Base-by-base conservation (phyloP, 768 basidiomycete genomes). In the Rhodotorula taiwanensis region DNA sequence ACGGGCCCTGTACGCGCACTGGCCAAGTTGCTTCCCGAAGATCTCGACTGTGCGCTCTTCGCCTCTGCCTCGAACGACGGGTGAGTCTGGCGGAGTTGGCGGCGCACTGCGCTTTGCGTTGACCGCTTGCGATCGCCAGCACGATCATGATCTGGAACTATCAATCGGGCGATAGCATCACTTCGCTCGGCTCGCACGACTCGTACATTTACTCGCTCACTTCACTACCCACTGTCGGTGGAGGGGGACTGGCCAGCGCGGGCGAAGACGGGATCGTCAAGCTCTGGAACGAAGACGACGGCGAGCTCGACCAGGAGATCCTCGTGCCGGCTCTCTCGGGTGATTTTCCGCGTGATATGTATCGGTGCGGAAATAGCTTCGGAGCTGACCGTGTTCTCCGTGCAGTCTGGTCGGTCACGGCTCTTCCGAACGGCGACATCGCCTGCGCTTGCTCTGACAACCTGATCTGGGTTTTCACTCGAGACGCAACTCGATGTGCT, bases 51-150 rank as follows among this genome's bases (percentile, higher is more conserved):
- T 4, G 27, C 34, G 65, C 89, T 91, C 10, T 99, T 99, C 74
- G 94, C 88, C 44, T 93, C 90, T 30, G 92, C 89, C 70, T 89
- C 88, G 20, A 97, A 98, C 71, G 94, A 98, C 75, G 87, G 87
- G 89, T 87, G 58, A 63, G 78, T n/a, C n/a, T 3, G 41, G 27
- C n/a, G n/a, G n/a, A n/a, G n/a, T n/a, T n/a, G n/a, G n/a, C n/a
- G n/a, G n/a, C n/a, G n/a, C n/a, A n/a, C n/a, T n/a, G n/a, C n/a
- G n/a, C n/a, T n/a, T n/a, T n/a, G n/a, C n/a, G n/a, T n/a, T n/a
- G n/a, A n/a, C n/a, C n/a, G n/a, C n/a, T n/a, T n/a, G n/a, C n/a
- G n/a, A n/a, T n/a, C n/a, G n/a, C n/a, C 50, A 94, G 94, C 70
- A 86, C 92, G 76, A 87, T 99, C 66, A 87, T 86, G 51, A 84